Evolutionary conservation across 768 basidiomycete species (phyloP).

Genomic region (Boletellus sp.): DNA sequence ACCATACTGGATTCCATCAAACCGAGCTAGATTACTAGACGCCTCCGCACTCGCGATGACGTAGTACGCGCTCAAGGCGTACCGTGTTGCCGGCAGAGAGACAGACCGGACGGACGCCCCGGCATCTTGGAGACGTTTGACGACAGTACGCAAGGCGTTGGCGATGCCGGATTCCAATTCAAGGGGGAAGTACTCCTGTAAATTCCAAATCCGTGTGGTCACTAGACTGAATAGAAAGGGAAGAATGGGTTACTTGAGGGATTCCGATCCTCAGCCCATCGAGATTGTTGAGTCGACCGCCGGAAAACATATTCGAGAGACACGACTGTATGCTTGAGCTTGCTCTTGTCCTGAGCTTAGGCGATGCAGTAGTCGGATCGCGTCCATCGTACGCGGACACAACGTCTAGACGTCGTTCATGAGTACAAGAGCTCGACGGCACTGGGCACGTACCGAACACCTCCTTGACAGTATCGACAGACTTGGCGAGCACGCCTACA

Average conservation of each 20-base stretch:
- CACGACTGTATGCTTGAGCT: slow-evolving; percentile 23
- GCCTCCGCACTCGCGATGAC: slow-evolving; percentile 95
- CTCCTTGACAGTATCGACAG: slow-evolving; percentile 43
- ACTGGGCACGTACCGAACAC: slow-evolving; percentile 56
- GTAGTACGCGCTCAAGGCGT: slow-evolving; percentile 91
- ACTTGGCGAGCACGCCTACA: slow-evolving; percentile 74
- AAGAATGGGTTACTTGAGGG: slow-evolving; percentile 51
- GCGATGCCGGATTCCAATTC: slow-evolving; percentile 52
- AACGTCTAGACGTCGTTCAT: slow-evolving; percentile 24
- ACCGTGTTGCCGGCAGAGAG: slow-evolving; percentile 62
- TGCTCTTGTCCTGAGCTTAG: slow-evolving; percentile 35
- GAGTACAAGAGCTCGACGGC: not conserved
- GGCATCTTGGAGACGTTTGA: slow-evolving; percentile 38
- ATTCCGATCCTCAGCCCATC: slow-evolving; percentile 67
- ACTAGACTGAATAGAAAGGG: not conserved
- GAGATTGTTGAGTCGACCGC: slow-evolving; percentile 25
- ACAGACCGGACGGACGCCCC: slow-evolving; percentile 74
- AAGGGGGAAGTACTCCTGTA: slow-evolving; percentile 74
- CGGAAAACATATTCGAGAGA: not conserved
- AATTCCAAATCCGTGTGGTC: not conserved
- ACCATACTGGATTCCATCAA: slow-evolving; percentile 87
- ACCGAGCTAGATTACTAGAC: slow-evolving; percentile 86
- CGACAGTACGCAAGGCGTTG: slow-evolving; percentile 41
- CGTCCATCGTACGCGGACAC: slow-evolving; percentile 50
- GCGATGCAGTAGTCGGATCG: slow-evolving; percentile 71